These are phyloP conservation scores for Hysterium pulicare DNA, from an alignment of 2,329 filamentous ascomycete genomes.

Conservation along the genomic window DNA sequence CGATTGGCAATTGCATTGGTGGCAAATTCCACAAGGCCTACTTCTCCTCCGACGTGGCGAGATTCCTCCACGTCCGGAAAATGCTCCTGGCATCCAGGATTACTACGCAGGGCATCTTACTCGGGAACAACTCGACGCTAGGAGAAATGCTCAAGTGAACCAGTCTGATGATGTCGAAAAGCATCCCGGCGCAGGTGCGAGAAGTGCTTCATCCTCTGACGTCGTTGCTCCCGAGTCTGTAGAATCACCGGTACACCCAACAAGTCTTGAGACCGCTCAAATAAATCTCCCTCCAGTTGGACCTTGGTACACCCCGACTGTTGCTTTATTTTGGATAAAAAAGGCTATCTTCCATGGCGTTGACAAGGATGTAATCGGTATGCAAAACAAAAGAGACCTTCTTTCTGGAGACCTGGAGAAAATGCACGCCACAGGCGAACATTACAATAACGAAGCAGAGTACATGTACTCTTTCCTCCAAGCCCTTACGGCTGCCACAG, in stretches of 20 bases:
- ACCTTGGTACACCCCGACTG: constrained; percentile 42
- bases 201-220: constrained; percentile 16
- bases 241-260: constrained; percentile 4
- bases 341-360: constrained; percentile 49
- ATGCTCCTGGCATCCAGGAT: constrained; percentile 45
- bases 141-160: constrained; percentile 17
- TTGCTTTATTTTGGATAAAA: constrained; percentile 48
- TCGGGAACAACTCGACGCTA: constrained; percentile 47
- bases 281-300: constrained; percentile 32
- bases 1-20: constrained; percentile 59
- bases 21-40: constrained; percentile 53
- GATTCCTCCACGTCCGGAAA: constrained; percentile 40
- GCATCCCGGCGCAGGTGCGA: constrained; percentile 10
- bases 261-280: constrained; percentile 11
- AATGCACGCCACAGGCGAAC: constrained; percentile 52
- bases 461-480: constrained; percentile 46
- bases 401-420: constrained; percentile 53
- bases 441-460: constrained; percentile 49
- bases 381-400: constrained; percentile 42
- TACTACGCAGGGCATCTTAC: constrained; percentile 58
- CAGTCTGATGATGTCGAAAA: constrained; percentile 26
- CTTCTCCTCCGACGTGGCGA: constrained; percentile 47
- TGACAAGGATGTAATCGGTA: constrained; percentile 47
- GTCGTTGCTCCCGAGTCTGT: constrained; percentile 13
- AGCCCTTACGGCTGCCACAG: constrained; percentile 59